Evolutionary conservation across 495 filamentous ascomycete species (phyloP), one percentile per base, ranked within the genome.

Genomic region (Tuber brumale): DNA sequence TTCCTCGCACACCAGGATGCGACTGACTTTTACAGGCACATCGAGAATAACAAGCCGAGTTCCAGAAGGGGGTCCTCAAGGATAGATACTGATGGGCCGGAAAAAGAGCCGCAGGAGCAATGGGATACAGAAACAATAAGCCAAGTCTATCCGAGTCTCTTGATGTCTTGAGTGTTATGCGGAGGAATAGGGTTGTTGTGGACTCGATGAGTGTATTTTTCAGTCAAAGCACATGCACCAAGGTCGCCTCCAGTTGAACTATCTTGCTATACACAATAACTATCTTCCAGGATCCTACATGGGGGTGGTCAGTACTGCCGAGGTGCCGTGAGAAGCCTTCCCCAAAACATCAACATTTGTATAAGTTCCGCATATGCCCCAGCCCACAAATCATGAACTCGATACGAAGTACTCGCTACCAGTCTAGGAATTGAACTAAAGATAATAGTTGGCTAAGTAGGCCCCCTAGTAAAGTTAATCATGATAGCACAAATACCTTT

Each of bases 301-400:
- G 8, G 70, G 70, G 5, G 57, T 78, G 35, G 78, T 75, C 44
- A 72, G 45, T 31, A 79, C 23, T 35, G 45, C 76, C 51, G 69
- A 44, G 1, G 76, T 75, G 72, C 76, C 80, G 69, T 78, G 74
- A 27, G 70, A 73, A 21, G 61, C 80, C 7, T 74, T 73, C 35
- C 72, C 69, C 18, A 71, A 48, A 16, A 48, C 57, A n/a, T 74
- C 76, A 18, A 57, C 71, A n/a, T 42, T 46, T 5, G 70, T 75
- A 57, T 77, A 80, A 39, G 72, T 78, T 78, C 80, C 39, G 79
- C 19, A 61, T 79, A 70, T 37, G 72, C 70, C 10, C 70, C 45
- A 0, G 74, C 74, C 74, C 76, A 82, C 80, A 79, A 75, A 74
- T 82, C 70, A n/a, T 74, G 73, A 37, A 77, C 79, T 42, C 72